phyloP scores from a whole-genome alignment of 2,329 filamentous ascomycete genomes.

The Coniochaeta sp. region DNA sequence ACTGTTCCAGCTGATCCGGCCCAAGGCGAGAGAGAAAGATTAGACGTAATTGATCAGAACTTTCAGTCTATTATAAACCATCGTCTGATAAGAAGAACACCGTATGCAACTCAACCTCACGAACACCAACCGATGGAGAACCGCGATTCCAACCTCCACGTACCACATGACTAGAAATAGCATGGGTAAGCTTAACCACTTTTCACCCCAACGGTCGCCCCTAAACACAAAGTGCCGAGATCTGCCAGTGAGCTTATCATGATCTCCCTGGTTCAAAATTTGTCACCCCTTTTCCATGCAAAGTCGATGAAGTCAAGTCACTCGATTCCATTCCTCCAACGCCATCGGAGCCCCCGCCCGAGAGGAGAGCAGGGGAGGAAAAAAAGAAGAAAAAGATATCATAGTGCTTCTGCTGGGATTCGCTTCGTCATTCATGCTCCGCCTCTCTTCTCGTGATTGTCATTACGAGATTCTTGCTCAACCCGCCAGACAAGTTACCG shows the following conservation, averaged over 20 bases:
- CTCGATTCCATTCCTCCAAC: background rate
- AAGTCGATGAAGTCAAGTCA: background rate
- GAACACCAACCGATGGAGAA: background rate
- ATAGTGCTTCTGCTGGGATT: background rate
- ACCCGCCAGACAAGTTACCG: background rate
- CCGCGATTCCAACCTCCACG: background rate
- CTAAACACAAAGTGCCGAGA: background rate
- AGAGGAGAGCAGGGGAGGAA: background rate
- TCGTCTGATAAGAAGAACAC: background rate
- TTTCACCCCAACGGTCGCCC: background rate
- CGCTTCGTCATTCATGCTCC: slow-evolving; percentile 1
- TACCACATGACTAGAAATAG: background rate
- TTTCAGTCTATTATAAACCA: background rate
- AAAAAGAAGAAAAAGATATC: background rate
- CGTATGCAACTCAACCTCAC: background rate
- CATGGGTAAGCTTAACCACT: background rate
- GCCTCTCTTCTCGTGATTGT: background rate
- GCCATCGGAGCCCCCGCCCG: background rate
- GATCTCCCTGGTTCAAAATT: background rate
- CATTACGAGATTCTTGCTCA: background rate
- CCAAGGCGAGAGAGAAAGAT: background rate
- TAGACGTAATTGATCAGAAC: background rate
- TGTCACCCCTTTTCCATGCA: background rate
- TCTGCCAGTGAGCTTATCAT: background rate
- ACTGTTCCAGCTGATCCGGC: background rate